phyloP scores from a whole-genome alignment of 2,329 filamentous ascomycete species.

The Fusarium solani-melongenae region DNA sequence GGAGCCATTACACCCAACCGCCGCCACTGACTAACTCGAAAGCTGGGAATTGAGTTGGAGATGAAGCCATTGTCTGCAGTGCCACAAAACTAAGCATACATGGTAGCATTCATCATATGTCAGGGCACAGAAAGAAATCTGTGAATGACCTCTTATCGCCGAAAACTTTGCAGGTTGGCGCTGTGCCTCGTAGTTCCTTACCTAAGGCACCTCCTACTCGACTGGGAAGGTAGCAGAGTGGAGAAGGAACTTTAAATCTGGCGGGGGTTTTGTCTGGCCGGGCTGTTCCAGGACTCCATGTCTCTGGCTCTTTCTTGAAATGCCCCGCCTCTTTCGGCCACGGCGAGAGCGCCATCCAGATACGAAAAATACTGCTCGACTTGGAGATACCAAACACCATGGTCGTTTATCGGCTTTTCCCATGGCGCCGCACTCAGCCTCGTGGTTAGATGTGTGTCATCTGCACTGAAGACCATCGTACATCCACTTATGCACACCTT shows the following conservation, averaged over 20 bases:
- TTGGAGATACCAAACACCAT: not conserved
- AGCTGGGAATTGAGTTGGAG: not conserved
- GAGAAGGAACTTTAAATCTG: conserved; percentile 7
- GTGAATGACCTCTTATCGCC: not conserved
- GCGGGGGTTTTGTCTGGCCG: not conserved
- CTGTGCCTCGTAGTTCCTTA: not conserved
- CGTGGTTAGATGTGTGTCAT: conserved; percentile 33
- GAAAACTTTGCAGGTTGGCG: conserved; percentile 9
- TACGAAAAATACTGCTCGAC: not conserved
- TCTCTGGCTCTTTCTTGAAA: not conserved
- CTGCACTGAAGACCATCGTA: conserved; percentile 30
- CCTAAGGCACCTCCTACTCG: not conserved
- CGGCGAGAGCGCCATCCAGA: not conserved
- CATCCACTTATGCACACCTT: conserved; percentile 37
- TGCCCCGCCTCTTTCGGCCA: not conserved
- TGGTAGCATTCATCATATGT: not conserved
- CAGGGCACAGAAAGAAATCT: not conserved
- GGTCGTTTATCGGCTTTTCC: not conserved
- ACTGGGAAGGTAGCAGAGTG: conserved; percentile 14
- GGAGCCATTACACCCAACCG: not conserved
- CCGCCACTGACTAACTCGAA: not conserved
- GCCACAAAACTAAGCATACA: not conserved
- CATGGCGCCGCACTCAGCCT: conserved; percentile 19
- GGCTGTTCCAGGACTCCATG: not conserved
- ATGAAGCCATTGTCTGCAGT: not conserved